A percentile compares a stretch with the other conserved stretches of the same genome.
phyloP scores from a whole-genome alignment of 140 eudicot genomes.

The Oenanthe javanica region DNA sequence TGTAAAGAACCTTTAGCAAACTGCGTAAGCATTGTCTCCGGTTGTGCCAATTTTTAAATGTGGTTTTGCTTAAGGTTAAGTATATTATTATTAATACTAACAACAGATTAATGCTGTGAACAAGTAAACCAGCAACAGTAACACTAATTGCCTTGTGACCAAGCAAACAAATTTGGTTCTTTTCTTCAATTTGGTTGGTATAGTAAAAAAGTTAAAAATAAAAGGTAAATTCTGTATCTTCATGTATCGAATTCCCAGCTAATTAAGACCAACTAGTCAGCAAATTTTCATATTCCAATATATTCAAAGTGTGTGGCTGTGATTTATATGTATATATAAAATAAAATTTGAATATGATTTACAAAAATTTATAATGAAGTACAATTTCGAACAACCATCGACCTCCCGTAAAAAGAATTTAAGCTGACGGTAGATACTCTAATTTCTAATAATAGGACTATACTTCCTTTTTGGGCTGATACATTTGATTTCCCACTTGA shows the following conservation, averaged over 20 bases:
- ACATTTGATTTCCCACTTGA: background rate
- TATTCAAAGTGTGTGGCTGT: background rate
- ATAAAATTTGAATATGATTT: too few species aligned
- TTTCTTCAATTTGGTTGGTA: background rate
- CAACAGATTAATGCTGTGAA: background rate
- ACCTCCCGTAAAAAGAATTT: too few species aligned
- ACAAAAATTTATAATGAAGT: too few species aligned
- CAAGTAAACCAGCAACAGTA: background rate
- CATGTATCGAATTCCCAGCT: background rate
- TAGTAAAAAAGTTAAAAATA: background rate
- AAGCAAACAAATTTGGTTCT: background rate
- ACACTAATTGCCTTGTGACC: background rate
- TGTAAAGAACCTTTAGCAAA: background rate
- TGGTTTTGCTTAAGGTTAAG: background rate
- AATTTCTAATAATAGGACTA: background rate
- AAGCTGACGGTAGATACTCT: background rate
- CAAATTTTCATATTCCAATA: background rate
- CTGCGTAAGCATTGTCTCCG: slow-evolving; percentile 4
- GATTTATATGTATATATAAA: too few species aligned
- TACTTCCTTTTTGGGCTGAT: background rate
- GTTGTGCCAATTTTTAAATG: background rate
- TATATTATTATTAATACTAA: background rate
- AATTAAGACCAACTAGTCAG: background rate
- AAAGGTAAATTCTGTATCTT: background rate
- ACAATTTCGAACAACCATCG: too few species aligned